phyloP scores from a whole-genome alignment of 2,329 filamentous ascomycete genomes.

The Ceratocystiopsis minuta region DNA sequence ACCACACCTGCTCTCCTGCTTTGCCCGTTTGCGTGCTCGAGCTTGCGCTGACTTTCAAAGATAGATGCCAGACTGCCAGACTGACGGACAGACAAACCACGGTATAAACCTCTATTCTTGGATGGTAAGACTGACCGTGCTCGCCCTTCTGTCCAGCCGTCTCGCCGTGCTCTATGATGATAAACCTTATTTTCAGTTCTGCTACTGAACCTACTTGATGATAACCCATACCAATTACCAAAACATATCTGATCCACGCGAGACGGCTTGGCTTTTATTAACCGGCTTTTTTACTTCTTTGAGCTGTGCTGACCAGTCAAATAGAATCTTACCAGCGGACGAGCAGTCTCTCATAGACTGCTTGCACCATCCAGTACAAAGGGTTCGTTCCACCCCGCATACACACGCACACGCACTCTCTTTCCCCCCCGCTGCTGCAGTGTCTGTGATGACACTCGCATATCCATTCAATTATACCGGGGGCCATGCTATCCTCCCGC shows the following conservation, averaged over 20 bases:
- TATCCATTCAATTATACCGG: conserved; percentile 60
- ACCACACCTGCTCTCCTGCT: not conserved
- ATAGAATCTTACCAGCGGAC: not conserved
- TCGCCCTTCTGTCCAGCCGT: too few relatives aligned
- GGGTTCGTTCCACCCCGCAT: too few relatives aligned
- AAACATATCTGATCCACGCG: conserved; percentile 21
- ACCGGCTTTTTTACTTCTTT: conserved; percentile 4
- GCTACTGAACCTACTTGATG: conserved; percentile 54
- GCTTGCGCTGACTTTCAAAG: not conserved
- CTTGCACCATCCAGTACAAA: too few relatives aligned
- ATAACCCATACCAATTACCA: conserved; percentile 41
- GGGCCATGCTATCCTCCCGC: conserved; percentile 55
- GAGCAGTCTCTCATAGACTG: not conserved
- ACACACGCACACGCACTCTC: too few relatives aligned
- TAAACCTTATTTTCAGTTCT: conserved; percentile 49
- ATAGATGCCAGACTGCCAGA: not conserved
- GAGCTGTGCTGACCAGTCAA: too few relatives aligned
- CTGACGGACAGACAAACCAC: too few relatives aligned
- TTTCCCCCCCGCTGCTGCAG: too few relatives aligned
- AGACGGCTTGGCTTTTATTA: conserved; percentile 2
- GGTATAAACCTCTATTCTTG: too few relatives aligned
- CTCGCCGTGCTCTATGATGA: conserved; percentile 39
- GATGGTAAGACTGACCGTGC: too few relatives aligned
- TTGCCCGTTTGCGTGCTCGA: not conserved
- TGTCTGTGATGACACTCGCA: conserved; percentile 41